These are phyloP conservation scores for Vachellia collinsii DNA, from an alignment of 306 rosid species.

Conservation along the genomic window DNA sequence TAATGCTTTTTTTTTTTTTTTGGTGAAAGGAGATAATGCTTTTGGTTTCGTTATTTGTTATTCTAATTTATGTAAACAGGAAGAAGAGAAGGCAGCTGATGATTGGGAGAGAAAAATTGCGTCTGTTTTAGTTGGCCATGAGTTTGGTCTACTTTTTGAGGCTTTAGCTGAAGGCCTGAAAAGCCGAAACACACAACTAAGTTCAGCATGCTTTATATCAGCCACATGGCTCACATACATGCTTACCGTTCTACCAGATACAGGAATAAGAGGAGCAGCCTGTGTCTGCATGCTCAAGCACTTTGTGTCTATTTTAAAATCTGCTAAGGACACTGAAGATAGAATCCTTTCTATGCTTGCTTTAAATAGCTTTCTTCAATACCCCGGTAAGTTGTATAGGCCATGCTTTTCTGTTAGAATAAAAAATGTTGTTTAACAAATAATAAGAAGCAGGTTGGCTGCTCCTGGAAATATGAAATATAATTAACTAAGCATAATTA, in stretches of 20 bases:
- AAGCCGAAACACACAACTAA: conserved; percentile 64
- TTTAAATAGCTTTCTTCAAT: conserved; percentile 67
- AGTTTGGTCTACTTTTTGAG: conserved; percentile 86
- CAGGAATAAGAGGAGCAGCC: conserved; percentile 82
- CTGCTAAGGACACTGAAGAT: conserved; percentile 66
- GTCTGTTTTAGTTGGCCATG: conserved; percentile 75
- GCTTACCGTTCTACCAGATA: conserved; percentile 82
- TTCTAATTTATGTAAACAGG: conserved; percentile 49
- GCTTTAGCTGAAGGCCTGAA: conserved; percentile 85
- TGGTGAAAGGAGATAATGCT: not conserved
- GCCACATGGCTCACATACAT: conserved; percentile 86
- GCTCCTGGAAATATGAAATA: conserved; percentile 24
- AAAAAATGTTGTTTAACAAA: conserved; percentile 8
- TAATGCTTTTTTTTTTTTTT: too few species aligned
- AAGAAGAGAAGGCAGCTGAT: conserved; percentile 77
- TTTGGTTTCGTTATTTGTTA: conserved; percentile 5
- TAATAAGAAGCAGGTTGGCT: not conserved
- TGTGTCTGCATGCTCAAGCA: conserved; percentile 73
- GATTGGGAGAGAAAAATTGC: conserved; percentile 93
- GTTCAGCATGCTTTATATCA: conserved; percentile 70
- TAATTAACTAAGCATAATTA: not conserved
- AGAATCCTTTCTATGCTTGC: conserved; percentile 87
- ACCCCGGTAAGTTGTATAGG: conserved; percentile 61
- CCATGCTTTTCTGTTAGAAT: conserved; percentile 3
- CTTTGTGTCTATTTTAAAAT: conserved; percentile 66